These are phyloP conservation scores for Lentinula lateritia DNA, from an alignment of 768 basidiomycete species.

Conservation along the genomic window DNA sequence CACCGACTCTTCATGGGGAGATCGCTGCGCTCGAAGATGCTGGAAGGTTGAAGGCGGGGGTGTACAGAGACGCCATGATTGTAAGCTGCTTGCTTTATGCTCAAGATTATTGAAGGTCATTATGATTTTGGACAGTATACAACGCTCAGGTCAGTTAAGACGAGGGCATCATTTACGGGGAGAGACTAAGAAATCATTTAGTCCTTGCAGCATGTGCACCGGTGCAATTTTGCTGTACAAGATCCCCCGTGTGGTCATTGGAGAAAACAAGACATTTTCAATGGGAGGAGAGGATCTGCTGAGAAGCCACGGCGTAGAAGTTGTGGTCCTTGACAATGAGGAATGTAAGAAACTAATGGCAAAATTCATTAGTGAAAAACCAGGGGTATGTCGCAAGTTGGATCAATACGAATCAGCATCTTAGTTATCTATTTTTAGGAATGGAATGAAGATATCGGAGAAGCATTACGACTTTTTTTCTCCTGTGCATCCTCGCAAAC, in stretches of 20 bases:
- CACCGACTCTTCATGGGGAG: constrained; percentile 31
- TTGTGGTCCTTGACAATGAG: constrained; percentile 40
- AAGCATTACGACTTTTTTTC: constrained; percentile 9
- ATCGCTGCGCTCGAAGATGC: constrained; percentile 41
- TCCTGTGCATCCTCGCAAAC: too few relatives aligned
- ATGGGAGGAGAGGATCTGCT: constrained; percentile 51
- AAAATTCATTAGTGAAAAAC: constrained; percentile 49
- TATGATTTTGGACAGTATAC: constrained; percentile 22
- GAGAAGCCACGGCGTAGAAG: constrained; percentile 46
- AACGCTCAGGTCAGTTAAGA: constrained; percentile 24
- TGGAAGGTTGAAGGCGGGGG: constrained; percentile 37
- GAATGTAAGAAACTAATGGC: constrained; percentile 52
- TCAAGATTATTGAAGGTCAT: background rate
- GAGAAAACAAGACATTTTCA: constrained; percentile 49
- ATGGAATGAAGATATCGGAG: constrained; percentile 63
- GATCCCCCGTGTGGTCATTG: constrained; percentile 62
- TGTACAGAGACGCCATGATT: constrained; percentile 46
- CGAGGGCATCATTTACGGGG: background rate
- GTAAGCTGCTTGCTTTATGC: constrained; percentile 22
- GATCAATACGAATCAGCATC: constrained; percentile 6
- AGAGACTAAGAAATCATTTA: constrained; percentile 16
- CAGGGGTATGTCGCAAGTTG: constrained; percentile 33
- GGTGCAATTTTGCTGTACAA: constrained; percentile 60
- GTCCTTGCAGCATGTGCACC: constrained; percentile 64
- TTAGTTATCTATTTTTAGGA: constrained; percentile 20